A percentile compares a stretch with the other conserved stretches of the same genome.
phyloP scores from a whole-genome alignment of 768 basidiomycete species.

The Termitomyces eurrhizus region DNA sequence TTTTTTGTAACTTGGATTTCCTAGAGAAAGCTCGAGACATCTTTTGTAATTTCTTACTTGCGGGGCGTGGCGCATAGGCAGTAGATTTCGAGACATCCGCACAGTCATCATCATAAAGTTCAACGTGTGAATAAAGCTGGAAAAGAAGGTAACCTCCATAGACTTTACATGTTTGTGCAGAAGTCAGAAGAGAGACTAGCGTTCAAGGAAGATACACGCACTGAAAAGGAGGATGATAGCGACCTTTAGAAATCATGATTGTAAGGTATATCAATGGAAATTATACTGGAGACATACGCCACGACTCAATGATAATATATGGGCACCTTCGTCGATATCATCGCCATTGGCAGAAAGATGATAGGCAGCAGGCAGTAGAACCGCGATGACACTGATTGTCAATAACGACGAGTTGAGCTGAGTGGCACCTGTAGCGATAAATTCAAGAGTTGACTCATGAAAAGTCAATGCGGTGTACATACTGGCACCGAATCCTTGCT shows the following conservation, averaged over 20 bases:
- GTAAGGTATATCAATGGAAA: not conserved
- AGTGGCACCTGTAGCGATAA: conserved; percentile 40
- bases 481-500: conserved; percentile 78
- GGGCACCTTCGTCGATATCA: conserved; percentile 27
- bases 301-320: conserved; percentile 66
- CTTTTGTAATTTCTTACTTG: not conserved
- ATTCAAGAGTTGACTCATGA: not conserved
- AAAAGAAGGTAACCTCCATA: conserved; percentile 75
- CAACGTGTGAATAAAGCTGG: conserved; percentile 73
- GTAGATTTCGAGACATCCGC: conserved; percentile 30
- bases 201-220: conserved; percentile 26
- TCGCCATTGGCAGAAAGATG: conserved; percentile 44
- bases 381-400: conserved; percentile 74
- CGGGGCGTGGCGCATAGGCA: conserved; percentile 21
- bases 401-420: conserved; percentile 75
- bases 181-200: conserved; percentile 33
- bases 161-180: conserved; percentile 41
- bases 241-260: conserved; percentile 37
- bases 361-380: conserved; percentile 78
- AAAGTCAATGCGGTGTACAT: conserved; percentile 33
- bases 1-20: conserved; percentile 22
- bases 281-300: conserved; percentile 47
- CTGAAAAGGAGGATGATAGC: conserved; percentile 76
- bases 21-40: not conserved
- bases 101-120: conserved; percentile 56